phyloP scores from a whole-genome alignment of 73 alveolate genomes.

The Uronychia setigera region DNA sequence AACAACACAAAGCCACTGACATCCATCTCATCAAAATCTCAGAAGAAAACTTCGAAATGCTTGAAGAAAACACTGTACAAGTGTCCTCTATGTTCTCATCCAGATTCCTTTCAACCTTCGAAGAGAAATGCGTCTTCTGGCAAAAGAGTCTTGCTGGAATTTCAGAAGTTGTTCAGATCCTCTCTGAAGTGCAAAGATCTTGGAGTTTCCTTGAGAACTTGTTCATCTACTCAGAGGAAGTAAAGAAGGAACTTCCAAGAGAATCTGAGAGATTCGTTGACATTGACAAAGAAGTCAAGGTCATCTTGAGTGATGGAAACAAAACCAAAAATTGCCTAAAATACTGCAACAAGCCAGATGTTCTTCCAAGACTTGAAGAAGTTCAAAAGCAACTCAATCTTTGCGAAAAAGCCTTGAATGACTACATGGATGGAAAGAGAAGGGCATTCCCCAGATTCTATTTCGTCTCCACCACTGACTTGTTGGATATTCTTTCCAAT shows the following conservation, averaged over 20 bases:
- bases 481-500: slow-evolving; percentile 99
- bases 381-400: slow-evolving; percentile 94
- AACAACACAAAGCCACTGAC: slow-evolving; percentile 91
- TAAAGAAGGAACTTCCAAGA: slow-evolving; percentile 99
- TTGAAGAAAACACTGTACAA: slow-evolving; percentile 97
- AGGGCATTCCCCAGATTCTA: slow-evolving; percentile 99
- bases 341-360: slow-evolving; percentile 91
- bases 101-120: slow-evolving; percentile 83
- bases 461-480: slow-evolving; percentile 99
- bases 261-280: slow-evolving; percentile 98
- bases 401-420: slow-evolving; percentile 99
- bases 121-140: slow-evolving; percentile 79
- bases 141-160: slow-evolving; percentile 80
- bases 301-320: slow-evolving; percentile 94
- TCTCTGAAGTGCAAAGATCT: slow-evolving; percentile 97
- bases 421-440: slow-evolving; percentile 99
- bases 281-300: slow-evolving; percentile 96
- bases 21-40: slow-evolving; percentile 90
- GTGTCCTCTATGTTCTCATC: slow-evolving; percentile 85
- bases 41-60: slow-evolving; percentile 99
- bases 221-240: slow-evolving; percentile 99
- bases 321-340: slow-evolving; percentile 78
- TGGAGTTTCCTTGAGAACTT: slow-evolving; percentile 99
- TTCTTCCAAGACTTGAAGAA: slow-evolving; percentile 94
- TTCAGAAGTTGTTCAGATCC: slow-evolving; percentile 88